Percentiles rank a stretch among this genome's conserved stretches.
These are phyloP conservation scores for Fraxinus ornus DNA, from an alignment of 305 asterid genomes.

Conservation along the genomic window DNA sequence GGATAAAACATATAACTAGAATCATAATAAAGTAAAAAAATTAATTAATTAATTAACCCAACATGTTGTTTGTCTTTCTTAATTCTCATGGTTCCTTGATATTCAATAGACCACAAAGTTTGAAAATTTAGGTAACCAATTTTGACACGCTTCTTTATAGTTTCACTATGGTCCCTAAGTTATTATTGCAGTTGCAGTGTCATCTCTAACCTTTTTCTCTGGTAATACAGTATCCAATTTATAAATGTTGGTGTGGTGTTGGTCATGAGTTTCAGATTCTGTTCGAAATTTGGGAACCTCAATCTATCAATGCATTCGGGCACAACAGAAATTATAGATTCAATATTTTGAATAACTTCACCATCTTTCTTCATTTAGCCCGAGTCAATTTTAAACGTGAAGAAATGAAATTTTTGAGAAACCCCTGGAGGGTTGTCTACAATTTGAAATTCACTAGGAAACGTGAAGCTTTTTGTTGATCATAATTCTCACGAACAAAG, in stretches of 20 bases:
- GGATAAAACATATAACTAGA: background rate
- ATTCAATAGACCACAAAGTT: background rate
- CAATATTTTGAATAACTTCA: background rate
- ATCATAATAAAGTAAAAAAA: background rate
- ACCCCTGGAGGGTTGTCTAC: background rate
- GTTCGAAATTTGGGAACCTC: background rate
- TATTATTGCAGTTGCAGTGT: background rate
- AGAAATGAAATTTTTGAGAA: background rate
- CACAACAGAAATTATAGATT: background rate
- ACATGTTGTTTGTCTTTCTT: background rate
- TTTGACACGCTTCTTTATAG: background rate
- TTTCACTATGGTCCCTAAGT: background rate
- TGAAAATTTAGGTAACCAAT: background rate
- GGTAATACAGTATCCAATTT: background rate
- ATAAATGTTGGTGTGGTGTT: background rate
- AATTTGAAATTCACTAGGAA: background rate
- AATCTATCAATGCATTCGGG: background rate
- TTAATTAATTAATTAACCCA: background rate
- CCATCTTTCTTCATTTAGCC: background rate
- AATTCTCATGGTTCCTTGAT: background rate
- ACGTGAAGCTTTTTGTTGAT: too few species aligned
- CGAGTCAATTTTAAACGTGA: background rate
- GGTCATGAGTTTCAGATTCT: background rate
- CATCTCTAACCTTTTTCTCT: background rate
- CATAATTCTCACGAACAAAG: background rate